These are phyloP conservation scores for Pichia rugopelliculosa DNA, from an alignment of 805 yeast genomes.

Conservation along the genomic window DNA sequence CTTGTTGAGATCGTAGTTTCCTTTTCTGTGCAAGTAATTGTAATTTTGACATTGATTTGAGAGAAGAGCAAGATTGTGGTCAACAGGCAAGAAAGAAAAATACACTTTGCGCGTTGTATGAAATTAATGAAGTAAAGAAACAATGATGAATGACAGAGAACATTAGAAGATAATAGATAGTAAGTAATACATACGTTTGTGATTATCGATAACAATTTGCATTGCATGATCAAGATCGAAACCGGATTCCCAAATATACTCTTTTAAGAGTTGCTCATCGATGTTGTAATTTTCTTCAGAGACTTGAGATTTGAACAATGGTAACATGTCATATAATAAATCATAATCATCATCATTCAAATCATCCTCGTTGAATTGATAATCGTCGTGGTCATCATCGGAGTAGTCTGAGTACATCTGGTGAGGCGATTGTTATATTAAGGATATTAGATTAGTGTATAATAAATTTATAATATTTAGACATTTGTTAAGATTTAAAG, in stretches of 20 bases:
- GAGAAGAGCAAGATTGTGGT: neutral
- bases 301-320: conserved; percentile 3
- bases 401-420: neutral
- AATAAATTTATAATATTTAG: no score
- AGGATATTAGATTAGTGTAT: no score
- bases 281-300: neutral
- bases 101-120: neutral
- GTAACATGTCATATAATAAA: conserved; percentile 11
- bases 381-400: conserved; percentile 5
- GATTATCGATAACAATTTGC: conserved; percentile 1
- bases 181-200: conserved; percentile 10
- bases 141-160: neutral
- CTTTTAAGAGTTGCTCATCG: conserved; percentile 8
- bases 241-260: conserved; percentile 11
- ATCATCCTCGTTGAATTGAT: conserved; percentile 29
- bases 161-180: neutral
- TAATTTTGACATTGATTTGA: conserved; percentile 13
- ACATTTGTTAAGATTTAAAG: no score
- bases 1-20: neutral
- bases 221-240: conserved; percentile 11
- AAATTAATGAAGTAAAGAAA: neutral
- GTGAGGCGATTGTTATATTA: no score
- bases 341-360: conserved; percentile 36
- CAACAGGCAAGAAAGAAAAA: no score
- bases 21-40: conserved; percentile 12